These are phyloP conservation scores for Dioscorea zingiberensis DNA, from an alignment of 106 monocot genomes.

Conservation along the genomic window DNA sequence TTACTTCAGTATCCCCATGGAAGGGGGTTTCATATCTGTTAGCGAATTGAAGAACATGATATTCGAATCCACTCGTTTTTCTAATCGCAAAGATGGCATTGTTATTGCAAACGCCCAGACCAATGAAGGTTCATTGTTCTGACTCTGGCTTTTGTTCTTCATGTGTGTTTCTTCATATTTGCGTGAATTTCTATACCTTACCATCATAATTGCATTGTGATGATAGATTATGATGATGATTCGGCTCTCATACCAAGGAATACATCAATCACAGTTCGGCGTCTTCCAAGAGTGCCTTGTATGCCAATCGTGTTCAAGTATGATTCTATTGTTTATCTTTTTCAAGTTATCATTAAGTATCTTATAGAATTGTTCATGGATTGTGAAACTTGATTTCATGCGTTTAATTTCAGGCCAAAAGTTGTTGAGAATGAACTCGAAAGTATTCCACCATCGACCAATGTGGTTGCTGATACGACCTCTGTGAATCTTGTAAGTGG, in stretches of 20 bases:
- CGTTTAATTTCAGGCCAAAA: conserved; percentile 3
- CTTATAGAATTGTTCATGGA: too few species aligned
- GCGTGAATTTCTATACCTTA: not conserved
- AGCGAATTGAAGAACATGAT: conserved; percentile 28
- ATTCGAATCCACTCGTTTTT: conserved; percentile 35
- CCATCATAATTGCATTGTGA: not conserved
- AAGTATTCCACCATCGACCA: conserved; percentile 4
- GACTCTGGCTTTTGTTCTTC: not conserved
- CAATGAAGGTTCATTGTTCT: conserved; percentile 32
- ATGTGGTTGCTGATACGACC: not conserved
- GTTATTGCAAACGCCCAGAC: conserved; percentile 37
- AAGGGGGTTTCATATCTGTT: conserved; percentile 38
- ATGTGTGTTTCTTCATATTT: not conserved
- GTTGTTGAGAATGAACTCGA: conserved; percentile 2
- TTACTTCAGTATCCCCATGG: conserved; percentile 24
- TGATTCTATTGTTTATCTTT: too few species aligned
- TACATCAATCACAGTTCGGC: conserved; percentile 26
- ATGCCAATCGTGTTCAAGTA: conserved; percentile 19
- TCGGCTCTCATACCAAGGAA: conserved; percentile 28
- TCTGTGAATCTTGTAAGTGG: too few species aligned
- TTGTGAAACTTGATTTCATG: not conserved
- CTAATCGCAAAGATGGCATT: conserved; percentile 29
- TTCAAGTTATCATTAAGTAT: not conserved
- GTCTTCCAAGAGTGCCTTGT: conserved; percentile 25
- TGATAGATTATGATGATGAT: conserved; percentile 23